Conservation (phyloP, 768 basidiomycete species). For the Hebeloma cylindrosporum region DNA sequence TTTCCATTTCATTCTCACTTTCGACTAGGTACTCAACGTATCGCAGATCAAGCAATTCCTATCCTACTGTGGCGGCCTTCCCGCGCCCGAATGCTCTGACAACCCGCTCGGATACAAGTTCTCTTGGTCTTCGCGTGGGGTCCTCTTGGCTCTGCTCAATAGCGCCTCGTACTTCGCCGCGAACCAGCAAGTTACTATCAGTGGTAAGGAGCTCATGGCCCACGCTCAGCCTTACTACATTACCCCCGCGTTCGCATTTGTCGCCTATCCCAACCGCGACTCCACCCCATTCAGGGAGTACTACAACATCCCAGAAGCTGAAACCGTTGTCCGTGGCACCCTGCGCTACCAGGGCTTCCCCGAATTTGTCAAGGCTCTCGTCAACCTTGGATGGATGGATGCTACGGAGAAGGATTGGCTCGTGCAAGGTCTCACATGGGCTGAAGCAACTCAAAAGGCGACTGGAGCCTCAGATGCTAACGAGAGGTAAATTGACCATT, state of each 20-base stretch:
- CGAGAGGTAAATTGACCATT: slow-evolving; percentile 56
- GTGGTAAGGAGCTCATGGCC: slow-evolving; percentile 84
- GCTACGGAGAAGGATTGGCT: slow-evolving; percentile 78
- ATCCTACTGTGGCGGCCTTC: slow-evolving; percentile 95
- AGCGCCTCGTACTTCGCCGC: slow-evolving; percentile 75
- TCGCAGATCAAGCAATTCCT: slow-evolving; percentile 82
- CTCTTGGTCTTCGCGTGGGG: slow-evolving; percentile 97
- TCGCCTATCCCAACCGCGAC: slow-evolving; percentile 96
- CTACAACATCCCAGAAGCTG: slow-evolving; percentile 91
- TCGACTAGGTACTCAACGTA: neutral
- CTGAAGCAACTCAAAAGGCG: slow-evolving; percentile 75
- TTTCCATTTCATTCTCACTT: neutral
- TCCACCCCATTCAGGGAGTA: slow-evolving; percentile 87
- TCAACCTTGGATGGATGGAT: slow-evolving; percentile 85
- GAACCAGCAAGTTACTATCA: slow-evolving; percentile 62
- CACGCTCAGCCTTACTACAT: slow-evolving; percentile 93
- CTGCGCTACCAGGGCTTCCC: slow-evolving; percentile 97
- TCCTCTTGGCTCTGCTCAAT: slow-evolving; percentile 93
- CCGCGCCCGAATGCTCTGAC: slow-evolving; percentile 84
- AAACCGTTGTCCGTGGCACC: slow-evolving; percentile 91
- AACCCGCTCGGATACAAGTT: slow-evolving; percentile 99
- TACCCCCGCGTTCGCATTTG: slow-evolving; percentile 92
- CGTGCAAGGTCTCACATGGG: slow-evolving; percentile 74
- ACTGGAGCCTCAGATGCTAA: slow-evolving; percentile 63
- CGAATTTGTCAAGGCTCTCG: slow-evolving; percentile 85